Base-by-base conservation (phyloP, 768 basidiomycete species). In the Mycena belliarum region DNA sequence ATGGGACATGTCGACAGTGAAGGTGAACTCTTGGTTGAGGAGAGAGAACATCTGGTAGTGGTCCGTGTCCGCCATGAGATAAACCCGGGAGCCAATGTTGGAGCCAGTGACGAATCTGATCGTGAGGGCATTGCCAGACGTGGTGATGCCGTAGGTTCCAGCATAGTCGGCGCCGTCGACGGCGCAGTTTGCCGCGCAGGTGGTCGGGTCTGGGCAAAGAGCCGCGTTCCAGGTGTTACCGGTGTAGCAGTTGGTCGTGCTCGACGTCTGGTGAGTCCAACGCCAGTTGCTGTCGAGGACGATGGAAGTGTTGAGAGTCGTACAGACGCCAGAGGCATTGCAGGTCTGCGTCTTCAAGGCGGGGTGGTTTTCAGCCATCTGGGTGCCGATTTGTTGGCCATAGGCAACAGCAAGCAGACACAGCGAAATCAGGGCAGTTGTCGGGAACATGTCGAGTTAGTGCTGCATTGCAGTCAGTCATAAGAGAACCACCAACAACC, bases 211-310 rank as follows among this genome's bases (percentile, higher is more conserved):
- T 25, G 81, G 76, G 74, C 82, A 85, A 43, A 82, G 67, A 18
- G 77, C 71, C 8, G 73, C 60, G 69, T 84, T 74, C 81, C 81
- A 85, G 18, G 72, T 66, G 73, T 83, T 82, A 35, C 33, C 82
- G 57, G 78, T 82, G 74, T 83, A 82, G 66, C 82, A 76, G 70
- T 74, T 75, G 54, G 71, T 73, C 7, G 71, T 69, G 23, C 68
- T 65, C 40, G 56, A 55, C 52, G 66, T 71, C 45, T 60, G 64
- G 66, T 80, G 77, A 18, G 75, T 54, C 78, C 78, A 81, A 42
- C 81, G 79, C 79, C 79, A 82, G 72, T 82, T 82, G 52, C 77
- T 58, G 66, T 84, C 82, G 70, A 85, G 75, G 38, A 77, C 76
- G 63, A 85, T 72, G 25, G 69, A 48, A 14, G 70, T 68, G 18